phyloP scores from a whole-genome alignment of 1,284 basidiomycete species.

The Cryptococcus hybrid region DNA sequence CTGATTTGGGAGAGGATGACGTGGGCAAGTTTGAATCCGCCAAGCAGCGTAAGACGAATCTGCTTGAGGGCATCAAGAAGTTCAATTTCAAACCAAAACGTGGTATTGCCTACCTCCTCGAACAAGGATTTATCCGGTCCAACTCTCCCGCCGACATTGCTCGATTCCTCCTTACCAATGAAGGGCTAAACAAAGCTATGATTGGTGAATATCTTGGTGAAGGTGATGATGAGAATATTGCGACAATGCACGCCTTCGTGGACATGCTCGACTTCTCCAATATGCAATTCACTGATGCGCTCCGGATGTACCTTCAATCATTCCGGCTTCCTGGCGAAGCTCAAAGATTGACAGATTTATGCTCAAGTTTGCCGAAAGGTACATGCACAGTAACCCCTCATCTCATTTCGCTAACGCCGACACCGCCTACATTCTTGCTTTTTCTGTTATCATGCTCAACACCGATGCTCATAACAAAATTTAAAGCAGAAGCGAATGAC shows the following conservation, averaged over 20 bases:
- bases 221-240: slow-evolving; percentile 81
- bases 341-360: slow-evolving; percentile 98
- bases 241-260: slow-evolving; percentile 95
- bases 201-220: slow-evolving; percentile 99
- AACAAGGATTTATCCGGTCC: slow-evolving; percentile 83
- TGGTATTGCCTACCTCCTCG: slow-evolving; percentile 86
- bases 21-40: slow-evolving; percentile 92
- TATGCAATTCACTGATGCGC: slow-evolving; percentile 77
- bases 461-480: slow-evolving; percentile 95
- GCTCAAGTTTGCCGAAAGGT: slow-evolving; percentile 96
- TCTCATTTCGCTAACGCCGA: slow-evolving; percentile 78
- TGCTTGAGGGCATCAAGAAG: slow-evolving; percentile 93
- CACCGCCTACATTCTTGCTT: slow-evolving; percentile 88
- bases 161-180: slow-evolving; percentile 79
- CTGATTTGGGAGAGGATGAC: slow-evolving; percentile 74
- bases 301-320: slow-evolving; percentile 83
- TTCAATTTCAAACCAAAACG: slow-evolving; percentile 99
- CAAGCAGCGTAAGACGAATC: slow-evolving; percentile 93
- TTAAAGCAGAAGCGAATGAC: slow-evolving; percentile 87
- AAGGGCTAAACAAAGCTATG: slow-evolving; percentile 92
- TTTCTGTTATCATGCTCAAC: slow-evolving; percentile 91
- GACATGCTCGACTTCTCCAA: slow-evolving; percentile 83
- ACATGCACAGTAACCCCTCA: slow-evolving; percentile 78
- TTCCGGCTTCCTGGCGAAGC: slow-evolving; percentile 94
- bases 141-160: slow-evolving; percentile 79